Base-by-base conservation (phyloP, 2,329 filamentous ascomycete genomes). In the Alternaria dauci region DNA sequence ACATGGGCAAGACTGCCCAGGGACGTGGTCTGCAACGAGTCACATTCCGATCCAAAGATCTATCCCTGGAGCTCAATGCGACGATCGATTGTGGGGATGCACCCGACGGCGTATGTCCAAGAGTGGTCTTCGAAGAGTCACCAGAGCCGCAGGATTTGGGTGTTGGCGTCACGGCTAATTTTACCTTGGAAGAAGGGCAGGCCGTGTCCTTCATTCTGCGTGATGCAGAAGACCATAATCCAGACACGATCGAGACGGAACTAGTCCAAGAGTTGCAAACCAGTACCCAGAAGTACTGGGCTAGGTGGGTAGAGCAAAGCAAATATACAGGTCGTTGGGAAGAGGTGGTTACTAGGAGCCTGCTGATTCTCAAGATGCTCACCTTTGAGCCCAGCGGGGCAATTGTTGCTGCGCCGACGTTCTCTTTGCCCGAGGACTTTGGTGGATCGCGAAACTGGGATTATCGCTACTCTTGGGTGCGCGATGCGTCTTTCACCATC, bases 341-440 rank as follows among this genome's bases (percentile, higher is more conserved):
- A 54, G 90, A 93, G 75, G 87, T 91, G 3, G 89, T 93, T 6
- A 83, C 84, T 26, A 83, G 91, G 56, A 92, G 90, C 71, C 79
- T 93, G 52, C 86, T 93, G 81, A 87, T 92, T 54, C 78, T 93
- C 44, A 93, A 93, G 77, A 83, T 93, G 78, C 82, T 93, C 68
- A 93, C 90, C 0, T 93, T 89, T 68, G 91, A 93, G 71, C 91
- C 90, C 0, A 93, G 90, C 0, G 91, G 91, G 2, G 91, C 91
- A 8, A 93, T 93, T 52, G 84, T 93, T 34, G 91, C 91, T 1
- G 86, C 91, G 1, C 90, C 91, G 0, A 93, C 90, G 0, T 94
- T 93, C 70, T 92, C 90, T 0, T 84, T 93, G 1, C 91, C 91
- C 0, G 91, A 93, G 74, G 88, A 89, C 52, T 70, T 74, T 46